Percentiles rank a stretch among this genome's conserved stretches.
These are phyloP conservation scores for Haematococcus lacustris DNA, from an alignment of 139 green algal genomes.

Conservation along the genomic window DNA sequence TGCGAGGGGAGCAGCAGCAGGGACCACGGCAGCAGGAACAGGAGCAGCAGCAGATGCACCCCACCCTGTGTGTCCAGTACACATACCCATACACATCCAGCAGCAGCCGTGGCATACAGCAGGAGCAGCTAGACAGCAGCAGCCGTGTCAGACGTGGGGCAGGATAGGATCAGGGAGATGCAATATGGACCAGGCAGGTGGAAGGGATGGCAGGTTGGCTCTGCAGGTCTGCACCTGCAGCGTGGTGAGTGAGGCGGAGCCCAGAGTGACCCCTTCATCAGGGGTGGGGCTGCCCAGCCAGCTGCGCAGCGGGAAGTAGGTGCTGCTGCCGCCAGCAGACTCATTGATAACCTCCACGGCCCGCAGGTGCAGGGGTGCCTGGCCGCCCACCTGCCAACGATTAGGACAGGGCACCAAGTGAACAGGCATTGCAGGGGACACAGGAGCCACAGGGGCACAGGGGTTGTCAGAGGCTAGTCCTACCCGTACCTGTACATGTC, in stretches of 20 bases:
- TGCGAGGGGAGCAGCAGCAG: background rate
- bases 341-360: slow-evolving; percentile 6
- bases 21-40: background rate
- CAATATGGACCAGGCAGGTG: background rate
- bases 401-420: too few species aligned
- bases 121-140: too few species aligned
- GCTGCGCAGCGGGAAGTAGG: background rate
- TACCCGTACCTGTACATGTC: too few species aligned
- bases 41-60: background rate
- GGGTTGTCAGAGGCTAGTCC: too few species aligned
- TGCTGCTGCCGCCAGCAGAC: background rate
- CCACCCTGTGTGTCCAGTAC: too few species aligned
- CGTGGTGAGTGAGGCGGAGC: background rate
- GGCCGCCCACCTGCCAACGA: too few species aligned
- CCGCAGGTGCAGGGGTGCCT: slow-evolving; percentile 7
- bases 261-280: background rate
- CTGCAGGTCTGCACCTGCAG: background rate
- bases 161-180: background rate
- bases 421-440: too few species aligned
- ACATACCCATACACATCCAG: too few species aligned
- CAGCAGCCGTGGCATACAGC: too few species aligned
- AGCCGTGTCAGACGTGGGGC: too few species aligned
- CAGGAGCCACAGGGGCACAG: too few species aligned
- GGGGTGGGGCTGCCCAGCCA: background rate
- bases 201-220: background rate